Base-by-base conservation (phyloP, 192 early-diverging fungal genomes). In the Funneliformis mosseae region DNA sequence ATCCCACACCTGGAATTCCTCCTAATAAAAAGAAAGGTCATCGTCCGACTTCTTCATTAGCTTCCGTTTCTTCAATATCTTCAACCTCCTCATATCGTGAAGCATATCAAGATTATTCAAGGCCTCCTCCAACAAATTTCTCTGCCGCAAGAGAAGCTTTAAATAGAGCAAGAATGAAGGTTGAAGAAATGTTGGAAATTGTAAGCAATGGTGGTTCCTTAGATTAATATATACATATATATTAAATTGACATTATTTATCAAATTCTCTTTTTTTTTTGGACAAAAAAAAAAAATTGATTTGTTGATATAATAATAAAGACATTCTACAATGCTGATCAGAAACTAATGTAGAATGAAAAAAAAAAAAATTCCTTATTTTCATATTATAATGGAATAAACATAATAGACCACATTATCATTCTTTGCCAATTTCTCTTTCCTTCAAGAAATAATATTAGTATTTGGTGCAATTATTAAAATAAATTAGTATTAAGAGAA, bases 131-230 rank as follows among this genome's bases (percentile, higher is more conserved):
- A 25, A 78, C 77, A 42, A 33, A 60, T 39, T 78, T 78, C 28
- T 41, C 55, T 33, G 77, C 28, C 12, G 77, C 77, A 39, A 43
- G 77, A 38, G 77, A 67, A 48, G 77, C 77, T 12, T 69, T 78
- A 78, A 78, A 69, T 68, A 25, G 5, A 46, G 77, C 77, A 0
- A 78, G 60, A 69, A 27, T 78, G 45, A 61, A 78, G 33, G 77
- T 78, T n/a, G 77, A 68, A 78, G 60, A 78, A 68, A 78, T 78
- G 77, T 48, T 78, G 18, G 77, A 78, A 23, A 33, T 78, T 45
- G 77, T 78, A 9, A 68, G 77, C 18, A 78, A 78, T 46, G 64
- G 64, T 39, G 55, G 46, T 27, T 75, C 68, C 33, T 66, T 66
- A n/a, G 25, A 66, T 66, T 66, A 66, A 66, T 21, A 55, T 21